Conservation (phyloP, 352 stramenopile species). For the Globisporangium acanthophoron region DNA sequence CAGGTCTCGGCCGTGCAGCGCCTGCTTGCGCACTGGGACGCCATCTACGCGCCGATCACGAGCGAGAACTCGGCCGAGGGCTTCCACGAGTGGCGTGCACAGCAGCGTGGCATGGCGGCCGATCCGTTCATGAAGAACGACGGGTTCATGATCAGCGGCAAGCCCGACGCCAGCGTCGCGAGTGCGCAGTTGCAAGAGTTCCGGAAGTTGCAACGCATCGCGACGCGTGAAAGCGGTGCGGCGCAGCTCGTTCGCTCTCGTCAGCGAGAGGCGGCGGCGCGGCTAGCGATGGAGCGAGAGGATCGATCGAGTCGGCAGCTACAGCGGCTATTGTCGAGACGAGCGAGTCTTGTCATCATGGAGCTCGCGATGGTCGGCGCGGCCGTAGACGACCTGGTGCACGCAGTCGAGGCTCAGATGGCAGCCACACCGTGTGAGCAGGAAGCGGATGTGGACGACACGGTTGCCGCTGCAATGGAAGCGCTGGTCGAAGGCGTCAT, state of each 20-base stretch:
- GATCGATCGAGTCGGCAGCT: conserved; percentile 15
- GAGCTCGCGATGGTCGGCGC: conserved; percentile 14
- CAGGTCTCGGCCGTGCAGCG: conserved; percentile 44
- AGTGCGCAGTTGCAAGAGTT: conserved; percentile 24
- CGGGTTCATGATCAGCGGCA: conserved; percentile 53
- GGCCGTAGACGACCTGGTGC: conserved; percentile 7
- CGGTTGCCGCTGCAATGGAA: background rate
- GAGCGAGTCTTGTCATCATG: conserved; percentile 6
- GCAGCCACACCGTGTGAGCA: background rate
- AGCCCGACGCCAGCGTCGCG: conserved; percentile 19
- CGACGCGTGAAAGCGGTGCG: conserved; percentile 32
- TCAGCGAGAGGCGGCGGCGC: conserved; percentile 13
- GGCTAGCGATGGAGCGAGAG: conserved; percentile 20
- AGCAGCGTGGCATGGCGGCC: conserved; percentile 46
- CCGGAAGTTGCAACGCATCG: conserved; percentile 33
- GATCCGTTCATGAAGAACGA: conserved; percentile 37
- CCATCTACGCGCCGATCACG: conserved; percentile 58
- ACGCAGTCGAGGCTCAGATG: background rate
- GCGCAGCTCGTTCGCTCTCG: conserved; percentile 28
- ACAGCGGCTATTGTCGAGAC: background rate
- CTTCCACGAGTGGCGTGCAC: conserved; percentile 35
- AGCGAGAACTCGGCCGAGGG: conserved; percentile 32
- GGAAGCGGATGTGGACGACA: background rate
- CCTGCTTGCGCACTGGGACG: conserved; percentile 45
- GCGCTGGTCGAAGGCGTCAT: background rate